Conservation (phyloP, 352 stramenopile species). For the Globisporangium takayamanum region DNA sequence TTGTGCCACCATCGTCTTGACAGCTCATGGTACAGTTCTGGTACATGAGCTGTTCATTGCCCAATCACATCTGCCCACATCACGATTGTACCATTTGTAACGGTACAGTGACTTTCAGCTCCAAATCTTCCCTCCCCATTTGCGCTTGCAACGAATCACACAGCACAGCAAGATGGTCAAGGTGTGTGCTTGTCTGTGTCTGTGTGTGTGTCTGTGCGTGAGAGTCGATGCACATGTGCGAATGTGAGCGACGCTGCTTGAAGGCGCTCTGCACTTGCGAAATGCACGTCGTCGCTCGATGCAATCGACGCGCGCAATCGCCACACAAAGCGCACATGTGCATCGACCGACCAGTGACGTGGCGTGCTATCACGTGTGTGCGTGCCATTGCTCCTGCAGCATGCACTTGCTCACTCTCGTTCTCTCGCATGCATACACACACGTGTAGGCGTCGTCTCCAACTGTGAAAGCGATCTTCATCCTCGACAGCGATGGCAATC, state of each 20-base stretch:
- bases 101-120: too few species aligned
- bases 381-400: background rate
- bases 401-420: background rate
- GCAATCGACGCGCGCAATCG: background rate
- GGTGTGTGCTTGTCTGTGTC: constrained; percentile 22
- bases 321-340: too few species aligned
- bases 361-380: background rate
- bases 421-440: background rate
- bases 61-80: too few species aligned
- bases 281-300: background rate
- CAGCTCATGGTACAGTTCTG: too few species aligned
- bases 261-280: background rate
- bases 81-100: too few species aligned
- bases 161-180: constrained; percentile 41
- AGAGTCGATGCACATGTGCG: background rate
- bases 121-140: constrained; percentile 10
- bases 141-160: background rate
- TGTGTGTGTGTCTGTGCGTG: constrained; percentile 7
- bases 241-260: background rate
- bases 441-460: constrained; percentile 46
- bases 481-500: constrained; percentile 83
- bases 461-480: constrained; percentile 87
- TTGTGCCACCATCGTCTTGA: too few species aligned
- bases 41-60: too few species aligned
- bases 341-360: too few species aligned